Conservation (phyloP, 805 yeast genomes). For the Yarrowia phangngaensis region DNA sequence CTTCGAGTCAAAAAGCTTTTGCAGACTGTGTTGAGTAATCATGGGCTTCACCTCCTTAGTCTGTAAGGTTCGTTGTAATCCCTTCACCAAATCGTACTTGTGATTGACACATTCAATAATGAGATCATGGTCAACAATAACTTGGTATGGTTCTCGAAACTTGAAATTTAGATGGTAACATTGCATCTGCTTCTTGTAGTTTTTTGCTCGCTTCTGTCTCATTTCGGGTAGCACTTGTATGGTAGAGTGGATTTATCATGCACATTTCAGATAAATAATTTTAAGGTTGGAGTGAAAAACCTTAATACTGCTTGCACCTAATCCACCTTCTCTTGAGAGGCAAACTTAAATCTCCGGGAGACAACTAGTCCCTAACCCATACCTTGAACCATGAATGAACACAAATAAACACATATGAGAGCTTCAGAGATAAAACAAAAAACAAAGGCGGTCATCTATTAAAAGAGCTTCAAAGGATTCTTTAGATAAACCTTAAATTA, state of each 20-base stretch:
- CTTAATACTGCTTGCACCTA: too few species aligned
- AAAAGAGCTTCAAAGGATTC: too few species aligned
- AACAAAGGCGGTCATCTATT: too few species aligned
- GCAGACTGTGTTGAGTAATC: constrained; percentile 96
- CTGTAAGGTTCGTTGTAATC: constrained; percentile 75
- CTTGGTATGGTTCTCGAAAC: constrained; percentile 91
- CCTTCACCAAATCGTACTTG: constrained; percentile 76
- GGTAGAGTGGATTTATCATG: background rate
- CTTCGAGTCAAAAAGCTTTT: constrained; percentile 67
- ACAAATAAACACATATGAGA: too few species aligned
- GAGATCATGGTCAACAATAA: constrained; percentile 76
- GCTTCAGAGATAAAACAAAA: too few species aligned
- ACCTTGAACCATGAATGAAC: too few species aligned
- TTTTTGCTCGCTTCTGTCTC: constrained; percentile 96
- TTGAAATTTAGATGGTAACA: constrained; percentile 80
- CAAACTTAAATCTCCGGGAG: too few species aligned
- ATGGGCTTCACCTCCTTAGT: constrained; percentile 58
- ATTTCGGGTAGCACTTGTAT: constrained; percentile 42
- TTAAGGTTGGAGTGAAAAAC: too few species aligned
- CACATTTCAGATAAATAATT: constrained; percentile 6
- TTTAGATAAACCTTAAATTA: too few species aligned
- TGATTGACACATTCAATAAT: constrained; percentile 62
- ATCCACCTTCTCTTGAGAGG: too few species aligned
- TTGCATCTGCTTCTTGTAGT: constrained; percentile 88
- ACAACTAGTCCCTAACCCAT: too few species aligned